phyloP scores from a whole-genome alignment of 768 basidiomycete genomes.

The Auricularia cornea region DNA sequence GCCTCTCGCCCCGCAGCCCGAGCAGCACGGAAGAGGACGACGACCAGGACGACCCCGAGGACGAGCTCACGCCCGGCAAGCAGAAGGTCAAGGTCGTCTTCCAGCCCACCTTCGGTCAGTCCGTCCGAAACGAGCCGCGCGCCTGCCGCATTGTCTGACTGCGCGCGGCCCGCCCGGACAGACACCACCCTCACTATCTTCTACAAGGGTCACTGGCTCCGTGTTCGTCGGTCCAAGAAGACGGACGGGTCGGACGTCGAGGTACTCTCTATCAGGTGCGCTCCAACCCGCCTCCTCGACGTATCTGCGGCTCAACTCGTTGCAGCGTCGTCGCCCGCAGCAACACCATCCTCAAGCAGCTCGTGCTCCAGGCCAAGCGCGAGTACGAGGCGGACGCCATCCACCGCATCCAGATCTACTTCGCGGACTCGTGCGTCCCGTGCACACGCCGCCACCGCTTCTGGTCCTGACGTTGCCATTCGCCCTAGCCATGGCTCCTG shows the following conservation, averaged over 20 bases:
- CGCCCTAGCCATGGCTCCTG: slow-evolving; percentile 57
- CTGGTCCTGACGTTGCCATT: not conserved
- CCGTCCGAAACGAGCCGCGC: not conserved
- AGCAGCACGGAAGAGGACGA: slow-evolving; percentile 16
- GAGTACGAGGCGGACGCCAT: slow-evolving; percentile 83
- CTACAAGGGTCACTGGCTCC: slow-evolving; percentile 77
- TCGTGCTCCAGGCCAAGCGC: slow-evolving; percentile 82
- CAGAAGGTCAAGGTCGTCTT: slow-evolving; percentile 77
- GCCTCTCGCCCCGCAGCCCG: slow-evolving; percentile 2
- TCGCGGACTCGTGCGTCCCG: slow-evolving; percentile 53
- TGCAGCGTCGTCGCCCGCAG: slow-evolving; percentile 72
- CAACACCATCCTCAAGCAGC: slow-evolving; percentile 78
- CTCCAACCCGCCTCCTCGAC: too few species aligned
- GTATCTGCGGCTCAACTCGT: not conserved
- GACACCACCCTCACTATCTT: slow-evolving; percentile 87
- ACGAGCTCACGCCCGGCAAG: slow-evolving; percentile 38
- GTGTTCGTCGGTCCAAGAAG: slow-evolving; percentile 64
- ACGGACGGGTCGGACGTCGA: slow-evolving; percentile 61
- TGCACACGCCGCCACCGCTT: not conserved
- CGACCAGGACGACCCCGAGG: slow-evolving; percentile 37
- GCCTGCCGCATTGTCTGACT: not conserved
- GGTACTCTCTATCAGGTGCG: slow-evolving; percentile 54
- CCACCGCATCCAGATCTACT: slow-evolving; percentile 82
- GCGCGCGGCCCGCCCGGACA: not conserved
- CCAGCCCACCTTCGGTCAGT: slow-evolving; percentile 58